A percentile compares a stretch with the other conserved stretches of the same genome.
Evolutionary conservation across 2,329 filamentous ascomycete genomes (phyloP).

Genomic region (Ophiostoma perfectum): DNA sequence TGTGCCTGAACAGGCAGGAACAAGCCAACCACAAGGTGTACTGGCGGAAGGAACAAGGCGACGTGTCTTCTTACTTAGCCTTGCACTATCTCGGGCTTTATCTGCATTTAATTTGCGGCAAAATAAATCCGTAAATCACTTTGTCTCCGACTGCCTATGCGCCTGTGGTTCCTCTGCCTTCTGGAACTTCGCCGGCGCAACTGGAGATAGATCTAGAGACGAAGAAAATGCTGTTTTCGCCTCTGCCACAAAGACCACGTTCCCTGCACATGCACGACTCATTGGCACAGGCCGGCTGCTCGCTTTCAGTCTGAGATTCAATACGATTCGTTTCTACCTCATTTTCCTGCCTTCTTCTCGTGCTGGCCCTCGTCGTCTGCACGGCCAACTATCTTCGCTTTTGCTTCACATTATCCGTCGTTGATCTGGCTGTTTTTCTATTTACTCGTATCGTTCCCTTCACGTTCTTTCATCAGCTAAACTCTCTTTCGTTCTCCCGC

Average conservation of each 20-base stretch:
- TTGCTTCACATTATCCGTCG: background rate
- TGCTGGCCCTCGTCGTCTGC: constrained; percentile 10
- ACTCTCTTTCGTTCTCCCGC: background rate
- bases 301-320: background rate
- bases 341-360: background rate
- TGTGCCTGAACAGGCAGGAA: constrained; percentile 14
- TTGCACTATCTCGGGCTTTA: background rate
- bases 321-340: background rate
- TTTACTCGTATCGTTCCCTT: background rate
- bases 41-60: background rate
- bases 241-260: constrained; percentile 15
- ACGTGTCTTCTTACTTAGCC: constrained; percentile 14
- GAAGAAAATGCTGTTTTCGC: constrained; percentile 4
- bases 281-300: constrained; percentile 13
- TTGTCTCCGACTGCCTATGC: background rate
- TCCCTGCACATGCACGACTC: constrained; percentile 7
- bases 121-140: background rate
- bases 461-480: background rate
- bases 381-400: background rate
- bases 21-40: background rate
- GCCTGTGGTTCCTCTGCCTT: background rate
- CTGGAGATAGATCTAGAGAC: constrained; percentile 8
- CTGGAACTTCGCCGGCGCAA: background rate
- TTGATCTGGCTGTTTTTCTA: background rate
- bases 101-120: background rate